Evolutionary conservation across 345 rosid species (phyloP).

Genomic region (Noccaea caerulescens): DNA sequence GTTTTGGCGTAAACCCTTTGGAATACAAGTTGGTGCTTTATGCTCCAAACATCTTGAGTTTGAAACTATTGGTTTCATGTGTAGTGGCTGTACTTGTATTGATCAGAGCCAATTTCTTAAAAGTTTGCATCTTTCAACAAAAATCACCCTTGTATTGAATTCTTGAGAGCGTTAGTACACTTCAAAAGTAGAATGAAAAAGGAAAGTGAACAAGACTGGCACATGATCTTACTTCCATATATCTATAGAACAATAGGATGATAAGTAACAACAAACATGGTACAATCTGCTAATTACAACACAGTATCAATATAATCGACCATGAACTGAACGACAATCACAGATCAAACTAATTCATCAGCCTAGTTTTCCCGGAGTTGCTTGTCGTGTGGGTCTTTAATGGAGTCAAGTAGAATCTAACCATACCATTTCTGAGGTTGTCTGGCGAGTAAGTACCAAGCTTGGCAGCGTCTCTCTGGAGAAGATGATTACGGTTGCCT

Average conservation of each 20-base stretch:
- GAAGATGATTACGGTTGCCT: slow-evolving; percentile 25
- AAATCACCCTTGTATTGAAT: slow-evolving; percentile 8
- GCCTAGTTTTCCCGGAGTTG: slow-evolving; percentile 66
- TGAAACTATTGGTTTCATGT: background rate
- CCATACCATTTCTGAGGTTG: slow-evolving; percentile 56
- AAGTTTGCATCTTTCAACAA: background rate
- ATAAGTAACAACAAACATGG: slow-evolving; percentile 39
- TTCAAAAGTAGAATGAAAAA: background rate
- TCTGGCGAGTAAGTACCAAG: slow-evolving; percentile 38
- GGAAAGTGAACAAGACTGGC: slow-evolving; percentile 9
- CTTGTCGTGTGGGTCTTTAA: slow-evolving; percentile 55
- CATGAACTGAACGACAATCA: slow-evolving; percentile 16
- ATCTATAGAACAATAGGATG: slow-evolving; percentile 38
- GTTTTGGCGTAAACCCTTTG: slow-evolving; percentile 10
- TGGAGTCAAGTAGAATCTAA: slow-evolving; percentile 75
- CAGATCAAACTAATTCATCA: slow-evolving; percentile 41
- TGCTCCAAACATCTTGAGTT: background rate
- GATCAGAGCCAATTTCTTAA: background rate
- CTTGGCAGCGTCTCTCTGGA: slow-evolving; percentile 25
- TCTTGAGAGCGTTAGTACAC: slow-evolving; percentile 8
- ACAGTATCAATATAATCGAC: slow-evolving; percentile 19
- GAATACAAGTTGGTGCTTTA: slow-evolving; percentile 5
- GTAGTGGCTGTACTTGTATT: background rate
- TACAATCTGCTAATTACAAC: slow-evolving; percentile 40
- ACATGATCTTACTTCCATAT: slow-evolving; percentile 32